Conservation (phyloP, 2,329 filamentous ascomycete genomes). For the Xylariaceae sp. region DNA sequence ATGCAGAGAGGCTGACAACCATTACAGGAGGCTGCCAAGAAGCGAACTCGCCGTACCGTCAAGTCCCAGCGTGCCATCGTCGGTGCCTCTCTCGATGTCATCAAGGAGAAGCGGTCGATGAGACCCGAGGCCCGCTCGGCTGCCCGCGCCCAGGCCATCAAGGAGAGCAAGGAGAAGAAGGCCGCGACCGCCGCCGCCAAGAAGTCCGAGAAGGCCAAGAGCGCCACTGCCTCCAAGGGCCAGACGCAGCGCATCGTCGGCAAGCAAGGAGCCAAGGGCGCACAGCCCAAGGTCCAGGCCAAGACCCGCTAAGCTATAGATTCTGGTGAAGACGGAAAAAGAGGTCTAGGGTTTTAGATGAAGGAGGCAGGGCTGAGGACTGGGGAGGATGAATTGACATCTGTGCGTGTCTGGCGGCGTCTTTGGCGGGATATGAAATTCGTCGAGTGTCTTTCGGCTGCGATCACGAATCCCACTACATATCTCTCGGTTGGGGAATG, state of each 20-base stretch:
- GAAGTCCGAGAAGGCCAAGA: constrained; percentile 99
- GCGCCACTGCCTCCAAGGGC: constrained; percentile 68
- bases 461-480: constrained; percentile 19
- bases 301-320: constrained; percentile 68
- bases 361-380: too few relatives aligned
- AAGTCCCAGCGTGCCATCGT: constrained; percentile 99
- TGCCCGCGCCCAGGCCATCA: constrained; percentile 85
- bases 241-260: constrained; percentile 76
- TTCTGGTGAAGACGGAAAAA: constrained; percentile 5
- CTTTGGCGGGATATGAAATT: constrained; percentile 26
- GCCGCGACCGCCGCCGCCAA: constrained; percentile 79
- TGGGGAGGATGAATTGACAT: constrained; percentile 15
- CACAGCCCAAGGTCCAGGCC: constrained; percentile 77
- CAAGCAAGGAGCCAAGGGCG: constrained; percentile 97
- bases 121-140: constrained; percentile 94
- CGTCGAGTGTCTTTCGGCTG: constrained; percentile 24
- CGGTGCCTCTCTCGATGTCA: constrained; percentile 97
- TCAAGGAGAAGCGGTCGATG: constrained; percentile 96
- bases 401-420: constrained; percentile 29
- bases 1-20: constrained; percentile 32
- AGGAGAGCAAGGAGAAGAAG: constrained; percentile 99
- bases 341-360: constrained; percentile 8
- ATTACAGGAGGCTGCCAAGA: constrained; percentile 96
- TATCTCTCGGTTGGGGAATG: constrained; percentile 26
- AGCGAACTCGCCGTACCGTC: constrained; percentile 95